phyloP scores from a whole-genome alignment of 306 rosid genomes.

The Corylus americana region DNA sequence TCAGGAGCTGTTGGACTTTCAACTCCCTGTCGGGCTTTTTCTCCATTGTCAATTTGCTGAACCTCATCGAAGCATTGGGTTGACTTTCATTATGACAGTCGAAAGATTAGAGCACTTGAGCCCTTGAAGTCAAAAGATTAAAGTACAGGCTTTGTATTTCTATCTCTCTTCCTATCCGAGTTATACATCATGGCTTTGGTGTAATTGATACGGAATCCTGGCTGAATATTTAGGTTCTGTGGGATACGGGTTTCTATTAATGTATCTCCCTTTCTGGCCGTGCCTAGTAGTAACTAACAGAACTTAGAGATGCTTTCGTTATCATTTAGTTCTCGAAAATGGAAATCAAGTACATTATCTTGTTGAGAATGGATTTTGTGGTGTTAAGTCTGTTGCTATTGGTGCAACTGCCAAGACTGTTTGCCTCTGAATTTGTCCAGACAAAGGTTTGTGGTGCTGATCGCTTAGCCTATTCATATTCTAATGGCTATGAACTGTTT shows the following conservation, averaged over 20 bases:
- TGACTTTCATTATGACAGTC: not conserved
- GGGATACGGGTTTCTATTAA: slow-evolving; percentile 20
- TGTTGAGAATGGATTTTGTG: slow-evolving; percentile 45
- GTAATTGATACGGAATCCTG: slow-evolving; percentile 5
- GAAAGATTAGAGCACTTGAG: slow-evolving; percentile 11
- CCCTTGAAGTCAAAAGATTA: slow-evolving; percentile 11
- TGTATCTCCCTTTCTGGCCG: not conserved
- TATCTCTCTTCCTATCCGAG: not conserved
- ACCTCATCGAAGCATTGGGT: slow-evolving; percentile 29
- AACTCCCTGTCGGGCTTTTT: not conserved
- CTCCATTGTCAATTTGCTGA: slow-evolving; percentile 30
- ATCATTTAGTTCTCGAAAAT: slow-evolving; percentile 23
- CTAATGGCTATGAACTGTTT: slow-evolving; percentile 52
- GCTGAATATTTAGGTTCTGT: slow-evolving; percentile 27
- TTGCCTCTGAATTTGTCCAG: slow-evolving; percentile 46
- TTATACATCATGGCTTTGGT: not conserved
- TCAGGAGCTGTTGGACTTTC: not conserved
- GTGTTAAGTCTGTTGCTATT: slow-evolving; percentile 43
- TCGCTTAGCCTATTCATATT: slow-evolving; percentile 45
- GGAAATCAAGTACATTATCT: slow-evolving; percentile 24
- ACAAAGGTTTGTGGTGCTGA: slow-evolving; percentile 55
- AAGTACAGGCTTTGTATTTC: not conserved
- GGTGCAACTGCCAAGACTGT: slow-evolving; percentile 46
- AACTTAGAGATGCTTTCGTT: slow-evolving; percentile 34
- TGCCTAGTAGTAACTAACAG: slow-evolving; percentile 13